Base-by-base conservation (phyloP, 768 basidiomycete genomes). In the Omphalotus guepiniiformis region DNA sequence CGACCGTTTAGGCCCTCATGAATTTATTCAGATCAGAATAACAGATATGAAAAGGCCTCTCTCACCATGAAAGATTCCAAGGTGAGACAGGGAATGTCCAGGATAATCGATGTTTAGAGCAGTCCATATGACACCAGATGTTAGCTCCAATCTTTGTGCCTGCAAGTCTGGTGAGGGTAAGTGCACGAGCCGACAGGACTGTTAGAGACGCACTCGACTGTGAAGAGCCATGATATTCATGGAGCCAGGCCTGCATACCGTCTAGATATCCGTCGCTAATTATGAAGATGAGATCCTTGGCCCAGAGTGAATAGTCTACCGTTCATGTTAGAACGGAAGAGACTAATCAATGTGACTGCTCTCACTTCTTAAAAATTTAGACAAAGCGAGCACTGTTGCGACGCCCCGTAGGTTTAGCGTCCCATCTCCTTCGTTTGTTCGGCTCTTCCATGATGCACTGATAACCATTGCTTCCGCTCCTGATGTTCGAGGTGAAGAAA, bases 1-100 rank as follows among this genome's bases (percentile, higher is more conserved):
- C 93, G 85, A 18, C 93, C 96, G 60, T 98, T 97, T 3, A 92
- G 72, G 11, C 95, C 96, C 75, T 98, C 95, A n/a, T 98, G 63
- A 48, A 29, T 3, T 45, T 26, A 47, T 21, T 44, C 28, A 55
- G 50, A 48, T 34, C 40, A 23, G 8, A 23, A 19, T 30, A n/a
- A 25, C 23, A 28, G 8, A 13, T 47, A 36, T 34, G 42, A 1
- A 26, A 30, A 43, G 32, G 21, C 32, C 32, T 30, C 42, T 53
- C 83, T 46, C 15, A 93, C 95, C 95, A 64, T 86, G 89, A 68
- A 92, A 97, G 8, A 98, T 68, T n/a, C 96, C 95, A 2, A 98
- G 73, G 60, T 97, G 91, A 8, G 88, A 92, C 66, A 98, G 95
- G 0, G 94, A 97, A 65, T 99, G 95, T 0, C 93, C 89, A 1